Conservation (phyloP, 768 basidiomycete genomes). For the Tubosaeta brunneosetosa region DNA sequence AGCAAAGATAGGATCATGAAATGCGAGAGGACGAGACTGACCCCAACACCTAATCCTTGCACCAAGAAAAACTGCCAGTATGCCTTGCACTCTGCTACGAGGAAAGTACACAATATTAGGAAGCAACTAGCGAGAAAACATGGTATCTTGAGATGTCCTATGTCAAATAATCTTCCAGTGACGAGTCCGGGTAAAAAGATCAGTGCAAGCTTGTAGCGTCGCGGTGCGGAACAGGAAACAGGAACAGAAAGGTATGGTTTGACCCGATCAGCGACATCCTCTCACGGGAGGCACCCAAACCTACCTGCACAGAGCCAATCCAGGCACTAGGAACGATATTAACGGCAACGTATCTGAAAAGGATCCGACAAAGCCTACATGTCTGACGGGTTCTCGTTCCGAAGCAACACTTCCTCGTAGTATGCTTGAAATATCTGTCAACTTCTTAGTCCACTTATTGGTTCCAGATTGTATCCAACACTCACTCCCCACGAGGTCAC, state of each 20-base stretch:
- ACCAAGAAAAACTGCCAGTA: constrained; percentile 80
- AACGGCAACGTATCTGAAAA: background rate
- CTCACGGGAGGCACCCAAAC: background rate
- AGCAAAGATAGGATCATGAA: background rate
- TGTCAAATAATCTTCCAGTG: constrained; percentile 67
- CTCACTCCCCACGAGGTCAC: constrained; percentile 72
- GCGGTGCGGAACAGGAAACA: background rate
- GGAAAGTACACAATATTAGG: constrained; percentile 53
- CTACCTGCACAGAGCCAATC: constrained; percentile 75
- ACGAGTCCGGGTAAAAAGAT: constrained; percentile 59
- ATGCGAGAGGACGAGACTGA: constrained; percentile 28
- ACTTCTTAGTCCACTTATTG: background rate
- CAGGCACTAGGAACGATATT: constrained; percentile 50
- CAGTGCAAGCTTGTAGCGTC: constrained; percentile 49
- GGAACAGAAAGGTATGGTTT: background rate
- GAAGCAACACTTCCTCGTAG: constrained; percentile 53
- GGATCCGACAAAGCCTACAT: constrained; percentile 42
- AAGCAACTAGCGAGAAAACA: constrained; percentile 44
- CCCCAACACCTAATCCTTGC: constrained; percentile 66
- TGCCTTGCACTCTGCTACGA: constrained; percentile 64
- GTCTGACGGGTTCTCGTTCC: constrained; percentile 49
- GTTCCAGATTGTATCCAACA: constrained; percentile 17
- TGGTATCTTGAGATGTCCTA: constrained; percentile 59
- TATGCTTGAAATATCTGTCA: constrained; percentile 67
- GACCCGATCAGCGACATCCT: background rate